Evolutionary conservation across 345 rosid species (phyloP), one percentile per base, ranked within the genome.

Genomic region (Moricandia arvensis): DNA sequence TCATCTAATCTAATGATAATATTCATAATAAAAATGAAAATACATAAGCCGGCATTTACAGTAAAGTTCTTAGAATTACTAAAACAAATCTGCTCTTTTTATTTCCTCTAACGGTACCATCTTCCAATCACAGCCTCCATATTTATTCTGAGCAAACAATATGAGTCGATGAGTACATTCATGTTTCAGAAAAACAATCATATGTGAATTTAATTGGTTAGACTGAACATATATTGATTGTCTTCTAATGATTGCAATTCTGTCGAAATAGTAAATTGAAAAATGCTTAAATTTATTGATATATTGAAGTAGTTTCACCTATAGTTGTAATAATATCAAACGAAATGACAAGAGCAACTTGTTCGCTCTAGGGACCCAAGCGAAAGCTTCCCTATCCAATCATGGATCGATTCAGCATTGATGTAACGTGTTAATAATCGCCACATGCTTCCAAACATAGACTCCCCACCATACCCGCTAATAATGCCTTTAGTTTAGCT

Each of bases 381-480:
- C 16, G 55, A 11, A 67, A 57, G 12, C 24, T 60, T 33, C 59
- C 8, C 21, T 21, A 66, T 59, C 73, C 59, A 68, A 34, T 24
- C 38, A 33, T 34, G 21, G 41, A 60, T 60, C 68, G 18, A 54
- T 26, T 34, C 61, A 68, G 11, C 62, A 69, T 51, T 54, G 16
- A 69, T 68, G 74, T 53, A 61, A 69, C 79, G 47, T 75, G 74
- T 30, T 51, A 53, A 69, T 41, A 4, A 61, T 61, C 74, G 34
- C 57, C 64, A 38, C 54, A 53, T 61, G 64, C 57, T 69, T 34
- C 63, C 45, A 24, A 61, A 68, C 69, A 68, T 68, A 35, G 74
- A 68, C 63, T 12, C 34, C 74, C 69, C 74, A 61, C 79, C 74
- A 75, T 62, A 53, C 64, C 79, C 69, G 62, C 79, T 62, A 69